A percentile compares a stretch with the other conserved stretches of the same genome.
phyloP scores from a whole-genome alignment of 2,329 filamentous ascomycete genomes.

The Botrytis fabae region DNA sequence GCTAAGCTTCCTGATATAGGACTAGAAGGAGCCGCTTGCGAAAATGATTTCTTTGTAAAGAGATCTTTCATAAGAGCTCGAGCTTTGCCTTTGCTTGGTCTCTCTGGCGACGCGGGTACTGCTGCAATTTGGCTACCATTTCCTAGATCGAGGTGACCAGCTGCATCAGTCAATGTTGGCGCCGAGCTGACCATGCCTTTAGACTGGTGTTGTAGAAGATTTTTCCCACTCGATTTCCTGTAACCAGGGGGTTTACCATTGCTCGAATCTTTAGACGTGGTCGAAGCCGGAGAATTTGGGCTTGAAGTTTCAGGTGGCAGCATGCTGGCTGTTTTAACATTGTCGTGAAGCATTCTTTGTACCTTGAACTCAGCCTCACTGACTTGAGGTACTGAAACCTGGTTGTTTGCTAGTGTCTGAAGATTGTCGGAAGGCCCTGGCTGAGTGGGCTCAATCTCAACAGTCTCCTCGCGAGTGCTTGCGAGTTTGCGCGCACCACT shows the following conservation, averaged over 20 bases:
- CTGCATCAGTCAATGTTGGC: conserved; percentile 34
- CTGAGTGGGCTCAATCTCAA: not conserved
- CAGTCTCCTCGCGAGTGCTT: conserved; percentile 19
- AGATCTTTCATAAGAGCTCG: conserved; percentile 32
- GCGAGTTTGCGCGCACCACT: conserved; percentile 18
- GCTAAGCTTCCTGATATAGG: conserved; percentile 16
- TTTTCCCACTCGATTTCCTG: conserved; percentile 21
- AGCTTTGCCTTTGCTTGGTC: conserved; percentile 29
- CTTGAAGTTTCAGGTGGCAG: conserved; percentile 5
- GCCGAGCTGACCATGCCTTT: conserved; percentile 36
- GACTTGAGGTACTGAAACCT: not conserved
- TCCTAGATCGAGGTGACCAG: conserved; percentile 32
- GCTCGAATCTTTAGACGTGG: conserved; percentile 17
- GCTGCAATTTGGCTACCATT: conserved; percentile 3
- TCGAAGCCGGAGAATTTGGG: conserved; percentile 22
- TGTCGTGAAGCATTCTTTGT: conserved; percentile 20
- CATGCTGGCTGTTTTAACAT: conserved; percentile 12
- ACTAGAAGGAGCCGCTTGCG: conserved; percentile 14
- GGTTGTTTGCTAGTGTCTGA: not conserved
- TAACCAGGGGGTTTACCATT: conserved; percentile 11
- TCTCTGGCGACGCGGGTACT: conserved; percentile 4
- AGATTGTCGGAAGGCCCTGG: conserved; percentile 3
- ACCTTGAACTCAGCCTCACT: conserved; percentile 17
- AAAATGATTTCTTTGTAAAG: conserved; percentile 36
- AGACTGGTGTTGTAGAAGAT: conserved; percentile 28